These are phyloP conservation scores for Erythrobasidium hasegawianum DNA, from an alignment of 1,284 basidiomycete genomes.

Conservation along the genomic window DNA sequence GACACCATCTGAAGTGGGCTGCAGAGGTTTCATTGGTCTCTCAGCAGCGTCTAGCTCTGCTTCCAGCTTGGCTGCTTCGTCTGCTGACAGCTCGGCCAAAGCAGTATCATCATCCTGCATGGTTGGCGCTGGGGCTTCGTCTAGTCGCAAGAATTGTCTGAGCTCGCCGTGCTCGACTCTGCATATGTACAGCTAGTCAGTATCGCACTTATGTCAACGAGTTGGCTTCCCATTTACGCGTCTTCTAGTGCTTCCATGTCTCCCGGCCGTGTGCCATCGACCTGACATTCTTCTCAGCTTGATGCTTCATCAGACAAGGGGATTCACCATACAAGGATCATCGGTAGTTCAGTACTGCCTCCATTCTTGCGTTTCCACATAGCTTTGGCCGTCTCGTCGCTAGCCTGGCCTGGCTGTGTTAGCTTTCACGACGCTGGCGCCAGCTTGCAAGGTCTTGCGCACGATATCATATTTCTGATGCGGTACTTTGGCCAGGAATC, in stretches of 20 bases:
- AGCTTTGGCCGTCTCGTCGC: constrained; percentile 30
- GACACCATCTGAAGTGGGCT: constrained; percentile 16
- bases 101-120: constrained; percentile 27
- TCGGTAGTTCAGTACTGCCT: constrained; percentile 26
- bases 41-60: constrained; percentile 27
- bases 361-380: constrained; percentile 33
- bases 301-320: background rate
- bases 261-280: constrained; percentile 22
- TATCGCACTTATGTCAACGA: background rate
- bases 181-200: background rate
- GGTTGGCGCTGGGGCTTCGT: constrained; percentile 31
- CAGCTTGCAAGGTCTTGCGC: constrained; percentile 8
- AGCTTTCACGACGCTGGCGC: background rate
- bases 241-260: constrained; percentile 27
- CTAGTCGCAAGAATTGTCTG: constrained; percentile 24
- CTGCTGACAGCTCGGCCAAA: constrained; percentile 19
- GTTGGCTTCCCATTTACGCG: constrained; percentile 10
- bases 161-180: constrained; percentile 33
- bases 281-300: background rate
- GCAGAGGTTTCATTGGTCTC: background rate
- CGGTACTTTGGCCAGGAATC: constrained; percentile 29
- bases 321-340: constrained; percentile 8
- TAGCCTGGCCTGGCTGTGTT: background rate
- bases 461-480: constrained; percentile 24
- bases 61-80: constrained; percentile 18